A percentile compares a stretch with the other conserved stretches of the same genome.
Evolutionary conservation across 2,329 filamentous ascomycete genomes (phyloP).

Genomic region (Colletotrichum somersetense): DNA sequence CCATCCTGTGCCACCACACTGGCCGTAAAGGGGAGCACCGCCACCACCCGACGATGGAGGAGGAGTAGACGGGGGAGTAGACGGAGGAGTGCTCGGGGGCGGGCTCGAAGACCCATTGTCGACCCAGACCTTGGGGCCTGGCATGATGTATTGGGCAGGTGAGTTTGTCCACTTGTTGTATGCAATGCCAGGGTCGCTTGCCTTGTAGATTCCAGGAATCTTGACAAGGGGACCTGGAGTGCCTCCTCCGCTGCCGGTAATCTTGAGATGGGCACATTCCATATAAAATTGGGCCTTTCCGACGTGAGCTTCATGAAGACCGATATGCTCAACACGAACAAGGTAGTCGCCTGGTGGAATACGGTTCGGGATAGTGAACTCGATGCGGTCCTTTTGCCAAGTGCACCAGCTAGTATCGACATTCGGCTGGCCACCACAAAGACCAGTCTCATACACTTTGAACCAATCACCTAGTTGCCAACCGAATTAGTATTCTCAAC

Average conservation of each 20-base stretch:
- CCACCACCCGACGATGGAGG: background rate
- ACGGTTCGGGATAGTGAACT: slow-evolving; percentile 51
- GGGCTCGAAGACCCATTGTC: slow-evolving; percentile 5
- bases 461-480: slow-evolving; percentile 43
- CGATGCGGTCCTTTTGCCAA: slow-evolving; percentile 37
- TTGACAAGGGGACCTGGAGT: slow-evolving; percentile 53
- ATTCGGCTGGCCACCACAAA: slow-evolving; percentile 26
- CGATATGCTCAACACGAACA: slow-evolving; percentile 58
- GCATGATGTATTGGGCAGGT: slow-evolving; percentile 38
- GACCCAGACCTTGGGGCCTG: slow-evolving; percentile 33
- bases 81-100: background rate
- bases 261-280: slow-evolving; percentile 56
- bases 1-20: slow-evolving; percentile 46
- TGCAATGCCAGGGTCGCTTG: slow-evolving; percentile 35
- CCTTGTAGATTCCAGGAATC: slow-evolving; percentile 54
- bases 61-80: background rate
- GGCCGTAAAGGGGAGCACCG: slow-evolving; percentile 42
- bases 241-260: slow-evolving; percentile 54
- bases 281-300: slow-evolving; percentile 54
- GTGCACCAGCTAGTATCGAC: slow-evolving; percentile 30
- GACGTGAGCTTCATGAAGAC: slow-evolving; percentile 53
- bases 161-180: slow-evolving; percentile 38
- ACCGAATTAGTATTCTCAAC: no score
- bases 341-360: slow-evolving; percentile 56
- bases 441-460: slow-evolving; percentile 42